Conservation (phyloP, 495 filamentous ascomycete species). For the Halenospora varia region DNA sequence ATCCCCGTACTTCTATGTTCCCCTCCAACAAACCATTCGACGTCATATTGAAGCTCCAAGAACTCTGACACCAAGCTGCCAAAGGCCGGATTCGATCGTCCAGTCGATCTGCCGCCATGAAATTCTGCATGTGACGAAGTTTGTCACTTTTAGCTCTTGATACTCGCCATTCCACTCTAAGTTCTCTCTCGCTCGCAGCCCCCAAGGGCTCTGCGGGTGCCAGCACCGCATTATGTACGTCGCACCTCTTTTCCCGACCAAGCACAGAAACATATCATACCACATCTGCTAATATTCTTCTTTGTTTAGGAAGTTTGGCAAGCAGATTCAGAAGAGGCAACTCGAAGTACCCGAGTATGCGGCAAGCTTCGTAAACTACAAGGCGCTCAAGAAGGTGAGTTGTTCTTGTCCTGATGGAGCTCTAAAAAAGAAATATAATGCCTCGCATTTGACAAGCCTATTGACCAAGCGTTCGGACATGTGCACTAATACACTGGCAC, state of each 20-base stretch:
- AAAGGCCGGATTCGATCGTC: background rate
- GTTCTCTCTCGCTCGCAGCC: slow-evolving; percentile 18
- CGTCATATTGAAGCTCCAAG: slow-evolving; percentile 1
- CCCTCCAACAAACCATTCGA: background rate
- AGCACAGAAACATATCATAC: background rate
- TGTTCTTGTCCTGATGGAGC: background rate
- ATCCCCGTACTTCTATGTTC: background rate
- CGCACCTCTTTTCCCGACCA: slow-evolving; percentile 1
- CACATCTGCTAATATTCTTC: background rate
- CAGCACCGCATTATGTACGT: slow-evolving; percentile 28
- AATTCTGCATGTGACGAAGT: slow-evolving; percentile 20
- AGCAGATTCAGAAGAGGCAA: slow-evolving; percentile 97
- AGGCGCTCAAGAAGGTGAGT: slow-evolving; percentile 92
- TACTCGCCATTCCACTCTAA: slow-evolving; percentile 9
- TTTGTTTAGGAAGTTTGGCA: slow-evolving; percentile 89
- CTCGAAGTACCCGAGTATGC: slow-evolving; percentile 99
- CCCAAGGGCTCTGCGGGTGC: slow-evolving; percentile 24
- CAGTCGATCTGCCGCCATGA: slow-evolving; percentile 14
- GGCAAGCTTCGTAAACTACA: slow-evolving; percentile 98
- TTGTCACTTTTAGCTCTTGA: slow-evolving; percentile 11
- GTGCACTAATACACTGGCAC: slow-evolving; percentile 17
- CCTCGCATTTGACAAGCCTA: background rate
- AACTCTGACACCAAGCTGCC: background rate
- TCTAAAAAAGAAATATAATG: slow-evolving; percentile 14
- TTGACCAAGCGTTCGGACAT: slow-evolving; percentile 16